Evolutionary conservation across 1,284 basidiomycete species (phyloP), one percentile per base, ranked within the genome.

Genomic region (Trametes polyzona): DNA sequence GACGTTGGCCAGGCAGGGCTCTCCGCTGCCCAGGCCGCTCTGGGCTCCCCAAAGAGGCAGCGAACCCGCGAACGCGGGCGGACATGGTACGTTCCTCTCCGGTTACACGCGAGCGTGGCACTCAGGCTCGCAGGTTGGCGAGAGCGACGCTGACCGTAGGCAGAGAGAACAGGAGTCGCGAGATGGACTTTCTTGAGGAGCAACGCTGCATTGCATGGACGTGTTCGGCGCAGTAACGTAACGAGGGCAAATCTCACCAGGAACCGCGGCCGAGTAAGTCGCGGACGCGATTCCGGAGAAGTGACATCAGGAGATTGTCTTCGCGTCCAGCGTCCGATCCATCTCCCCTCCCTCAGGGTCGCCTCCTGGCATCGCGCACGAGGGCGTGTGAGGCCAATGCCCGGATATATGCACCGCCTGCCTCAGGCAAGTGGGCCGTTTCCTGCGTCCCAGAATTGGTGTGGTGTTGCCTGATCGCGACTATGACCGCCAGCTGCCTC

Each of bases 171-270:
- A n/a, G n/a, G n/a, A n/a, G n/a, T n/a, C n/a, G n/a, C n/a, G n/a
- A n/a, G n/a, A n/a, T n/a, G n/a, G n/a, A n/a, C n/a, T n/a, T n/a
- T n/a, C n/a, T n/a, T n/a, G n/a, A n/a, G n/a, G n/a, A n/a, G n/a
- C n/a, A n/a, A n/a, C n/a, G n/a, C n/a, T n/a, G n/a, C n/a, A n/a
- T n/a, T n/a, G n/a, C n/a, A n/a, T 17, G 12, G 33, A 4, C 17
- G 33, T 16, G 11, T n/a, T 42, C 6, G 14, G 16, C 46, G 53
- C 53, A 36, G 44, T 54, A 47, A 58, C 60, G 60, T 62, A 58
- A 58, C 53, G 37, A 39, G 36, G 44, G 56, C 51, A 52, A 30
- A 57, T 61, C 55, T 47, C 30, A 33, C 50, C 56, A 62, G 60
- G 53, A 56, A 58, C 56, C 43, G 43, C 24, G 40, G 21, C 37